These are phyloP conservation scores for Yueomyces sp. DNA, from an alignment of 805 yeast genomes.

Conservation along the genomic window DNA sequence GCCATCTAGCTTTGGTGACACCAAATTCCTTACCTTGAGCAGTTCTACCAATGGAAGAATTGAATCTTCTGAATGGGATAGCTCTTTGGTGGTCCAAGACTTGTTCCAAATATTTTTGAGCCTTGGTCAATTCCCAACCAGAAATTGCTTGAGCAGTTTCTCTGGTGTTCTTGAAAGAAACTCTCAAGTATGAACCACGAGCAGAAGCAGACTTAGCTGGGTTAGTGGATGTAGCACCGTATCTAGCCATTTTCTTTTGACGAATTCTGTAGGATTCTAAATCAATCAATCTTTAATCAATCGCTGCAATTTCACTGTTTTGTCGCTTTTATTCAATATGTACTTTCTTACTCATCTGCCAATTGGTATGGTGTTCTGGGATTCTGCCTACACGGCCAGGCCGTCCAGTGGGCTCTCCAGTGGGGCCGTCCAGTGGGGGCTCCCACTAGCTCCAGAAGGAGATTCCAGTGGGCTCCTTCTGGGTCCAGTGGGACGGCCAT, in stretches of 20 bases:
- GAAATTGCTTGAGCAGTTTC: slow-evolving; percentile 97
- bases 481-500: no score
- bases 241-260: slow-evolving; percentile 73
- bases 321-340: background rate
- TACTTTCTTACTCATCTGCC: no score
- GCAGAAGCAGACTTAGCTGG: slow-evolving; percentile 99
- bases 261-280: slow-evolving; percentile 2
- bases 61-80: slow-evolving; percentile 97
- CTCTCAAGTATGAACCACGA: slow-evolving; percentile 98
- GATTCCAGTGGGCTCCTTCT: no score
- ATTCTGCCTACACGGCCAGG: no score
- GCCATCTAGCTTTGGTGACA: slow-evolving; percentile 99
- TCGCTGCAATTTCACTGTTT: no score
- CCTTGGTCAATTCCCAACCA: slow-evolving; percentile 96
- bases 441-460: no score
- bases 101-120: slow-evolving; percentile 89
- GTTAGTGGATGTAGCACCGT: slow-evolving; percentile 98
- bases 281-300: background rate
- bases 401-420: no score
- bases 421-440: no score
- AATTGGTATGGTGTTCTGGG: no score
- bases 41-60: slow-evolving; percentile 95
- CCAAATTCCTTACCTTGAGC: slow-evolving; percentile 99
- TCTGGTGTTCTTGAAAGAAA: slow-evolving; percentile 99
- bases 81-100: slow-evolving; percentile 98